Conservation (phyloP, 306 rosid species). For the Quercus gilva region DNA sequence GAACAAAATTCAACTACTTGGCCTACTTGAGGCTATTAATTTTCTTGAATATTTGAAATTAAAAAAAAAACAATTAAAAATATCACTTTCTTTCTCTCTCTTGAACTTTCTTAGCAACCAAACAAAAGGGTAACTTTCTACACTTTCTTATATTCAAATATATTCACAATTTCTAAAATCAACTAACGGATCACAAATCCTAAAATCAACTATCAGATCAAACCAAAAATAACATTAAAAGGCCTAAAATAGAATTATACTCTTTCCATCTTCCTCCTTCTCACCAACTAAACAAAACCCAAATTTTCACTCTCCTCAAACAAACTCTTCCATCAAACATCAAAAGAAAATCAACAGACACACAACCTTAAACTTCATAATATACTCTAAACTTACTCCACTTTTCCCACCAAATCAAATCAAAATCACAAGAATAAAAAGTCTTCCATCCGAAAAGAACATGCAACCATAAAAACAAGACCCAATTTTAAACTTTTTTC, state of each 20-base stretch:
- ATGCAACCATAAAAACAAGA: constrained; percentile 10
- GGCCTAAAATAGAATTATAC: too few relatives aligned
- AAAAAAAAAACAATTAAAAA: constrained; percentile 28
- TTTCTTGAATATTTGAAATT: not conserved
- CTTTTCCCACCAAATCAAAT: not conserved
- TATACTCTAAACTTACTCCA: constrained; percentile 18
- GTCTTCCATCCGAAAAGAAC: too few relatives aligned
- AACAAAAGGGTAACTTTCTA: constrained; percentile 28
- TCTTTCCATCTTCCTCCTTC: too few relatives aligned
- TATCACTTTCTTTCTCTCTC: constrained; percentile 27
- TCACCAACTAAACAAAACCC: not conserved
- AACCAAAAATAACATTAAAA: not conserved
- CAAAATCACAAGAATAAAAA: too few relatives aligned
- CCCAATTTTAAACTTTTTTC: not conserved
- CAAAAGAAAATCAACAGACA: too few relatives aligned
- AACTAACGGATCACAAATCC: not conserved
- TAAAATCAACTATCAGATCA: not conserved
- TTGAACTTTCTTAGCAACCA: constrained; percentile 38
- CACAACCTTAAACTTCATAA: constrained; percentile 28
- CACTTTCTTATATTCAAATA: not conserved
- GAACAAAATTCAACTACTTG: constrained; percentile 15
- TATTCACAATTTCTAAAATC: not conserved
- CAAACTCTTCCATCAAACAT: too few relatives aligned
- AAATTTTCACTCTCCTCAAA: too few relatives aligned
- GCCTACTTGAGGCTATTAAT: not conserved